Evolutionary conservation across 495 filamentous ascomycete genomes (phyloP).

Genomic region (Daldinia vernicosa): DNA sequence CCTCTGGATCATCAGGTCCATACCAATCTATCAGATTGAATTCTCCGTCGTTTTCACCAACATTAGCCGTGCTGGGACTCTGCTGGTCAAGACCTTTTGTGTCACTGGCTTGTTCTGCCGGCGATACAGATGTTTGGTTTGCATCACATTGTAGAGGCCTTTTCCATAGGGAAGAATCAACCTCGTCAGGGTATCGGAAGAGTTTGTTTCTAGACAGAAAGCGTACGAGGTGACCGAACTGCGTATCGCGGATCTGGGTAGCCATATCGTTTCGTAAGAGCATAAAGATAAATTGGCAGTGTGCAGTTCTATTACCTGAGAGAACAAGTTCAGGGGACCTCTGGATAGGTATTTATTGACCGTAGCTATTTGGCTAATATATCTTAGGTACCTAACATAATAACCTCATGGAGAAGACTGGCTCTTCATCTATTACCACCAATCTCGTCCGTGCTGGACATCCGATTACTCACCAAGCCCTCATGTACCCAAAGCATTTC

Average conservation of each 20-base stretch:
- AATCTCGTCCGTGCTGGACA: neutral
- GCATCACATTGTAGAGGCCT: neutral
- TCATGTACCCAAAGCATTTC: neutral
- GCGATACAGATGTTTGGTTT: neutral
- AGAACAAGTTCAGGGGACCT: neutral
- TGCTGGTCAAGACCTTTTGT: neutral
- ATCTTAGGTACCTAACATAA: neutral
- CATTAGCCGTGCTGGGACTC: neutral
- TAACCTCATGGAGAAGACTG: neutral
- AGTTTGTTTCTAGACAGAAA: slow-evolving; percentile 27
- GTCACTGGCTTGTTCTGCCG: neutral
- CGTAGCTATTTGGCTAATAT: neutral
- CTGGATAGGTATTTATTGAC: neutral
- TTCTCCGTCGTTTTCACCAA: neutral
- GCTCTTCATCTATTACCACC: neutral
- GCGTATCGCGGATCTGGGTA: slow-evolving; percentile 25
- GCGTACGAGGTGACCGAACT: slow-evolving; percentile 32
- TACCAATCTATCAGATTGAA: neutral
- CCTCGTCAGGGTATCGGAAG: slow-evolving; percentile 1
- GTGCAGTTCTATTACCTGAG: neutral
- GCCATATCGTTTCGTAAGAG: slow-evolving; percentile 12
- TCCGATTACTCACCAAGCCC: neutral
- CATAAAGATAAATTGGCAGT: neutral
- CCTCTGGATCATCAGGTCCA: neutral
- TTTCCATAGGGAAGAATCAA: neutral